Evolutionary conservation across 139 green algal genomes (phyloP).

Genomic region (Bryopsis sp.): DNA sequence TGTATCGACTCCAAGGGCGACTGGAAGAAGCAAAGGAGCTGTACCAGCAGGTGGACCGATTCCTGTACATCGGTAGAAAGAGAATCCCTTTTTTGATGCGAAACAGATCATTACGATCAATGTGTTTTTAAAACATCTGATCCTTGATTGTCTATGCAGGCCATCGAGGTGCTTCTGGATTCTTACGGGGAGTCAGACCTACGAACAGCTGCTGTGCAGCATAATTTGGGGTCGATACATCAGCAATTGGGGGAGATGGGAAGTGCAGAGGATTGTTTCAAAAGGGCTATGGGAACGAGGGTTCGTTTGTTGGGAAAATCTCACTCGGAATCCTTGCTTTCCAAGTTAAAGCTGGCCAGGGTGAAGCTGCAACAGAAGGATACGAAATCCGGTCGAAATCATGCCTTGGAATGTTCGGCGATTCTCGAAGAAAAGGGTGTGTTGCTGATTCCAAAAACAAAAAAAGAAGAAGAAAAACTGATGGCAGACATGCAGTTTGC

Average conservation of each 20-base stretch:
- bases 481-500: no score
- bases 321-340: neutral
- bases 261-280: neutral
- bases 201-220: neutral
- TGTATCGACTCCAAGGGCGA: neutral
- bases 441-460: no score
- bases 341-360: neutral
- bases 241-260: neutral
- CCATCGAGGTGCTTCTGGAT: neutral
- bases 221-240: neutral
- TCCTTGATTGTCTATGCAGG: neutral
- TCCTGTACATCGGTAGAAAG: neutral
- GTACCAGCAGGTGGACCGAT: neutral
- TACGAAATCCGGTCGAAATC: neutral
- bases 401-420: neutral
- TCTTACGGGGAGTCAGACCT: neutral
- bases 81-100: neutral
- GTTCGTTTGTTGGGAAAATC: neutral
- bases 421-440: neutral
- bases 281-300: neutral
- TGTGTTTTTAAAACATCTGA: neutral
- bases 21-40: slow-evolving; percentile 8
- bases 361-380: neutral
- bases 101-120: neutral
- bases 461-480: no score